phyloP scores from a whole-genome alignment of 164 flowering plant species.

The Kingdonia uniflora region DNA sequence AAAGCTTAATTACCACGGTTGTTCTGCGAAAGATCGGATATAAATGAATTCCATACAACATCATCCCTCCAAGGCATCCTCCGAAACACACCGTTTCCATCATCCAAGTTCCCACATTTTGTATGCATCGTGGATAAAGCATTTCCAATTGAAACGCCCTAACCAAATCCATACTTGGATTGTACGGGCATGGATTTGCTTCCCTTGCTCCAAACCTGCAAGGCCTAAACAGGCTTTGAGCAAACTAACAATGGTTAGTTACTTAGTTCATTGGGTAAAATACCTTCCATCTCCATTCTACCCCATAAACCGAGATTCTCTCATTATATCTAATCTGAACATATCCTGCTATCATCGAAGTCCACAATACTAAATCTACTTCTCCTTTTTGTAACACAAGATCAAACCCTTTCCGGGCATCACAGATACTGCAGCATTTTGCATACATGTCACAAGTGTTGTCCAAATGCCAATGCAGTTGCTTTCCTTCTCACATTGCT shows the following conservation, averaged over 20 bases:
- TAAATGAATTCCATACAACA: slow-evolving; percentile 79
- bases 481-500: too few species aligned
- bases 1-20: slow-evolving; percentile 58
- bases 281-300: slow-evolving; percentile 54
- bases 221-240: slow-evolving; percentile 71
- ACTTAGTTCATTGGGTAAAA: slow-evolving; percentile 61
- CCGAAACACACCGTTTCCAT: slow-evolving; percentile 46
- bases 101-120: slow-evolving; percentile 63
- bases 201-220: slow-evolving; percentile 79
- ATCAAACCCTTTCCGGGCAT: slow-evolving; percentile 30
- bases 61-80: slow-evolving; percentile 54
- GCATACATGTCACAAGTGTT: too few species aligned
- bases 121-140: slow-evolving; percentile 78
- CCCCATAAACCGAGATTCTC: slow-evolving; percentile 49
- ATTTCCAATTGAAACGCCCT: slow-evolving; percentile 59
- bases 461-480: too few species aligned
- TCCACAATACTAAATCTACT: slow-evolving; percentile 75
- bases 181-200: slow-evolving; percentile 58
- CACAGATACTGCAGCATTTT: too few species aligned
- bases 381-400: slow-evolving; percentile 26
- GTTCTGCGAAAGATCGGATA: slow-evolving; percentile 76
- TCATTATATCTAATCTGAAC: slow-evolving; percentile 81
- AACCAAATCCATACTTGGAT: slow-evolving; percentile 59
- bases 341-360: slow-evolving; percentile 77
- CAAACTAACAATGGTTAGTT: slow-evolving; percentile 72